Percentiles rank a stretch among this genome's conserved stretches.
These are phyloP conservation scores for Candida insectorum DNA, from an alignment of 805 yeast species.

Conservation along the genomic window DNA sequence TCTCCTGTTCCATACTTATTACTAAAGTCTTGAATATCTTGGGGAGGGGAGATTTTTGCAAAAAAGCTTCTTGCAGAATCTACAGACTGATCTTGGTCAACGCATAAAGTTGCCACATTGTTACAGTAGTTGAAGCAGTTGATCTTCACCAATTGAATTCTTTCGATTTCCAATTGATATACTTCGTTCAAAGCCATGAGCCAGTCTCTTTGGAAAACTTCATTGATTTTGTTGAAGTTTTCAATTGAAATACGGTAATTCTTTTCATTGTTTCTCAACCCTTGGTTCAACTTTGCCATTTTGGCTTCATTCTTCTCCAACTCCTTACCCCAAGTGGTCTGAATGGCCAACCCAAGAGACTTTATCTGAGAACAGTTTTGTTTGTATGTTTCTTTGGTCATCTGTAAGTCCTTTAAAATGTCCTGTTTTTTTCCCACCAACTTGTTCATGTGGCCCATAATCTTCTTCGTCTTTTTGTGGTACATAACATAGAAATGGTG, in stretches of 20 bases:
- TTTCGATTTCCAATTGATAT: constrained; percentile 68
- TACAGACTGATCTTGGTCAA: constrained; percentile 71
- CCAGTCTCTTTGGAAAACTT: constrained; percentile 75
- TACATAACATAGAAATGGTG: constrained; percentile 49
- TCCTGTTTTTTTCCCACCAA: constrained; percentile 46
- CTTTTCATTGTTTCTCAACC: constrained; percentile 41
- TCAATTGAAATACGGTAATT: constrained; percentile 57
- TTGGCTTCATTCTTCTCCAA: constrained; percentile 57
- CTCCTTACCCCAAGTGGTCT: constrained; percentile 72
- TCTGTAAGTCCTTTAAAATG: constrained; percentile 32
- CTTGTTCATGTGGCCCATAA: constrained; percentile 56
- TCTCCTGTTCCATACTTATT: constrained; percentile 61
- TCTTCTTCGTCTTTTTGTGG: constrained; percentile 51
- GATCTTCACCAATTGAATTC: constrained; percentile 64
- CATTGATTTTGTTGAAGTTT: constrained; percentile 53
- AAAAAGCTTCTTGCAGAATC: constrained; percentile 65
- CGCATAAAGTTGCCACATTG: constrained; percentile 70
- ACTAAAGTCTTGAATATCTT: constrained; percentile 56
- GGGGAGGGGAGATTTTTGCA: constrained; percentile 62
- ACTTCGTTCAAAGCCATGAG: constrained; percentile 54
- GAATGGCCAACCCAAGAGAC: constrained; percentile 57
- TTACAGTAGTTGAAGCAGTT: constrained; percentile 80
- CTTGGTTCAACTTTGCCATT: constrained; percentile 45
- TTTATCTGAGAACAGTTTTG: constrained; percentile 57
- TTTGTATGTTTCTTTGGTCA: constrained; percentile 48